Conservation (phyloP, 257 asterid genomes). For the Nicotiana obtusifolia region DNA sequence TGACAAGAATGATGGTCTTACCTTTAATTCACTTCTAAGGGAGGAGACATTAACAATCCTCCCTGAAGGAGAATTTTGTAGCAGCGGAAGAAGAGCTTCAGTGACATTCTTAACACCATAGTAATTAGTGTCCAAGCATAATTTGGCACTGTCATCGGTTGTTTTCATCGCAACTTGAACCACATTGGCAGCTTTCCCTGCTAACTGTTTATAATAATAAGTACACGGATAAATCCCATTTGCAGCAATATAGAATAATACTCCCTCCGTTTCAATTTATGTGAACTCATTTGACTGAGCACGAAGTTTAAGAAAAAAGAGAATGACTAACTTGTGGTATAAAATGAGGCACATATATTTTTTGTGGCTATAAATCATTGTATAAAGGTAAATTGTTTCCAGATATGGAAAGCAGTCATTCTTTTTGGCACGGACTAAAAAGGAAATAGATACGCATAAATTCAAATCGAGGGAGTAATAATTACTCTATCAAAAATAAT, state of each 20-base stretch:
- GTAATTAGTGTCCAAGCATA: constrained; percentile 64
- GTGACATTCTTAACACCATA: constrained; percentile 70
- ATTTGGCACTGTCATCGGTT: constrained; percentile 46
- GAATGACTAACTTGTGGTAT: no score
- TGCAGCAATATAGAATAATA: not conserved
- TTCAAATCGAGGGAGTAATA: no score
- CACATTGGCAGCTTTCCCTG: constrained; percentile 54
- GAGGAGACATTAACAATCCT: constrained; percentile 70
- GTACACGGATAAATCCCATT: not conserved
- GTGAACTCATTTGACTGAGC: no score
- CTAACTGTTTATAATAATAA: constrained; percentile 38
- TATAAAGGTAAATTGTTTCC: no score
- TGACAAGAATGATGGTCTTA: constrained; percentile 19
- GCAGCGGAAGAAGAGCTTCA: constrained; percentile 65
- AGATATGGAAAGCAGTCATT: no score
- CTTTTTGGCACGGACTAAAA: no score
- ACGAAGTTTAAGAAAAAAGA: no score
- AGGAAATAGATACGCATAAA: no score
- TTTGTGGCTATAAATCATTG: no score
- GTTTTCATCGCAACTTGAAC: constrained; percentile 52
- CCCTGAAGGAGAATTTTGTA: constrained; percentile 50
- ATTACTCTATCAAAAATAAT: not conserved
- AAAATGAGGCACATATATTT: no score
- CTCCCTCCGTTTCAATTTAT: no score
- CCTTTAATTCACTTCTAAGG: constrained; percentile 58